Conservation (phyloP, 2,329 filamentous ascomycete genomes). For the Parastagonospora avenae region DNA sequence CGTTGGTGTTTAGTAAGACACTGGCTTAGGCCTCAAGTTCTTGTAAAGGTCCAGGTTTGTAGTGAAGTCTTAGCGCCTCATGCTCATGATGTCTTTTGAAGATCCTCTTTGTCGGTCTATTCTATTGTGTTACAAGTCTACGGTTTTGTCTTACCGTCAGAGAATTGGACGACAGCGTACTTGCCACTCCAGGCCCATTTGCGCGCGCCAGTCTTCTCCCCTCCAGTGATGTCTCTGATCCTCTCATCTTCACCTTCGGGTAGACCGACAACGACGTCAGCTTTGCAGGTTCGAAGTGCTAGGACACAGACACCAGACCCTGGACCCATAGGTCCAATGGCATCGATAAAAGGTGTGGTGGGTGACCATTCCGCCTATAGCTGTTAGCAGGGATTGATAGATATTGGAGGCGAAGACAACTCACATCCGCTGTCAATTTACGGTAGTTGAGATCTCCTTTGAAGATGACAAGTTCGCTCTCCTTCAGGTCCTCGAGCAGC, state of each 20-base stretch:
- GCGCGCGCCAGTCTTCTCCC: slow-evolving; percentile 70
- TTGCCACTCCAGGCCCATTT: slow-evolving; percentile 97
- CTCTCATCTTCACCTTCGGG: slow-evolving; percentile 81
- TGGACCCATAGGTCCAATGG: slow-evolving; percentile 83
- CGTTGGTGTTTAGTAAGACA: no score
- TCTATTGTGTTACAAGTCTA: not conserved
- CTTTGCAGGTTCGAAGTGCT: slow-evolving; percentile 92
- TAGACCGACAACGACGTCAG: slow-evolving; percentile 92
- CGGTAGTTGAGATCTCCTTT: slow-evolving; percentile 98
- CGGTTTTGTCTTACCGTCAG: slow-evolving; percentile 63
- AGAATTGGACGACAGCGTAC: slow-evolving; percentile 93
- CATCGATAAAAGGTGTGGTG: slow-evolving; percentile 81
- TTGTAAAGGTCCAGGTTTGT: not conserved
- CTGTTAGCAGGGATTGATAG: slow-evolving; percentile 6
- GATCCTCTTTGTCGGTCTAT: no score
- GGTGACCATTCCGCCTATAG: slow-evolving; percentile 76
- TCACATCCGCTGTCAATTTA: slow-evolving; percentile 87
- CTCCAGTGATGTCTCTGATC: slow-evolving; percentile 70
- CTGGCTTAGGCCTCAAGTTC: not conserved
- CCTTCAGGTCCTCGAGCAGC: slow-evolving; percentile 77
- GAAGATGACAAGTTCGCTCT: slow-evolving; percentile 88
- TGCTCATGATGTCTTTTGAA: no score
- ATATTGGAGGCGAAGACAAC: slow-evolving; percentile 33
- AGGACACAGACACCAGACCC: slow-evolving; percentile 83
- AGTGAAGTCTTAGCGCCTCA: not conserved